Base-by-base conservation (phyloP, 2,329 filamentous ascomycete genomes). In the Penicillium rolfsii region DNA sequence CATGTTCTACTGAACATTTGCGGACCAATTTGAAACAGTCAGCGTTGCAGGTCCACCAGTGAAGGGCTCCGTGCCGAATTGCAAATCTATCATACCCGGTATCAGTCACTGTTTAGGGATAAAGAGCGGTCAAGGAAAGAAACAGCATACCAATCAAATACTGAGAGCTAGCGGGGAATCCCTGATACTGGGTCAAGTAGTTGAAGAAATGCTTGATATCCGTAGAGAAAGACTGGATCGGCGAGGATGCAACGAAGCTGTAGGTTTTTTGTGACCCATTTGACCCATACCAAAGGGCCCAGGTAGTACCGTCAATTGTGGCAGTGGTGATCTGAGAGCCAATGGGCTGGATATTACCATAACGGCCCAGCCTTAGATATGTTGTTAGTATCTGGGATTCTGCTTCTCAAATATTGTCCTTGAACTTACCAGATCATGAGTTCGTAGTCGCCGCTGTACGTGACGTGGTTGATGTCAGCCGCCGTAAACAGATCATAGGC, bases 401-500 rank as follows among this genome's bases (percentile, higher is more conserved):
- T 12, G 5, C n/a, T 33, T 19, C 2, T 30, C 26, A 11, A 19
- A 8, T 11, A 12, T 11, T 11, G 16, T 83, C 28, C 84, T 74
- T 33, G 8, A 22, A 55, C 59, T 14, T 58, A 70, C 85, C 86
- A 88, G 62, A 88, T 81, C 85, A 88, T 88, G 63, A 88, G 75
- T 71, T 88, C 86, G 70, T 84, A 87, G 60, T 84, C 76, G 14
- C 79, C 73, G 52, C 68, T 72, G 35, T 73, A 79, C 16, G 77
- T 76, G 0, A 80, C 78, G 8, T 78, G 76, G 49, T 68, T 65
- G 46, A 62, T 62, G 59, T 70, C 63, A 3, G 80, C 76, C 2
- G 74, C 66, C 2, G 84, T 85, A 73, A 87, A 87, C 28, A 87
- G 73, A 70, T 87, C 84, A 66, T 85, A 87, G 6, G 84, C 79